Evolutionary conservation across 1,139 yeast genomes (phyloP), one percentile per base, ranked within the genome.

Genomic region (Geotrichum siamense): DNA sequence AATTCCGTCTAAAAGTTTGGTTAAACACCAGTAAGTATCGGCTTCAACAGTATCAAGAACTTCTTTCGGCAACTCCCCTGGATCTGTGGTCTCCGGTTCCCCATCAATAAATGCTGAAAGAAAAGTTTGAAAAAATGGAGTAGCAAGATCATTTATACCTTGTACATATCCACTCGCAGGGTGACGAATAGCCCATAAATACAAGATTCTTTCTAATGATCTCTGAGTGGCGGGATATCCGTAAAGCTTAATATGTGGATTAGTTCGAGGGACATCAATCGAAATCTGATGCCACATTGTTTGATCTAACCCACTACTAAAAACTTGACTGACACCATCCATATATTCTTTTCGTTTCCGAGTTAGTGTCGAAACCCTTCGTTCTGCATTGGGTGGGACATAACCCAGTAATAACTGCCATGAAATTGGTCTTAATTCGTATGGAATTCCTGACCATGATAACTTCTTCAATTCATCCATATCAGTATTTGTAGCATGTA

Each of bases 131-230:
- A 75, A 89, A 61, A 93, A 87, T 1, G 99, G 98, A 0, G 97
- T 91, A 15, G 82, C 87, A 45, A 91, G 71, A 63, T 91, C 99
- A 61, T 91, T 91, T 47, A 91, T 93, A 22, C 99, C 99, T 64
- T 91, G 99, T n/a, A 91, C 99, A 62, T 91, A 91, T 3, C 99
- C 99, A 59, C 93, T 80, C 3, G 97, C 96, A 0, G 99, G 98
- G 59, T 93, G 98, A 50, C 98, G 75, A 17, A 91, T 80, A 0
- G 98, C 95, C 99, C 99, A 91, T 27, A 91, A 69, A 57, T 86
- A 93, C 41, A 91, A 66, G 15, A 93, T 79, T 52, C 83, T 78
- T 52, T 91, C 86, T 49, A 91, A 68, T 12, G 94, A 45, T 22
- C 78, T 67, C 57, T 91, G 97, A 0, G 93, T 85, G 3, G 80